These are phyloP conservation scores for Comarum palustre DNA, from an alignment of 306 rosid genomes.

Conservation along the genomic window DNA sequence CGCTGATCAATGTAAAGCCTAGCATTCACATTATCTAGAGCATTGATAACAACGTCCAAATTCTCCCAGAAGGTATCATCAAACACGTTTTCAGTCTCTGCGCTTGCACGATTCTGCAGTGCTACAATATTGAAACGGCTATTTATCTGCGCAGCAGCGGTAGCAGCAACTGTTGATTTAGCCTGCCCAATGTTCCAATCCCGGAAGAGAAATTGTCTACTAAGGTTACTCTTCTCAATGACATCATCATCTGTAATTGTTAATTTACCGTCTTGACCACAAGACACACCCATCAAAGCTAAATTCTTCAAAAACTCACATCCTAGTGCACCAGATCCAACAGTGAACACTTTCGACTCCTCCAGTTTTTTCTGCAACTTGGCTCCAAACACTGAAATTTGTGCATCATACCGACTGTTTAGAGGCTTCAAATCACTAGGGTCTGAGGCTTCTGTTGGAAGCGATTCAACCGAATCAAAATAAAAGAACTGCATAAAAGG, in stretches of 20 bases:
- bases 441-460: constrained; percentile 14
- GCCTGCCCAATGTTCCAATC: constrained; percentile 34
- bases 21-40: constrained; percentile 30
- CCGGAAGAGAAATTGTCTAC: constrained; percentile 30
- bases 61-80: constrained; percentile 31
- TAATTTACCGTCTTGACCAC: constrained; percentile 24
- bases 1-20: constrained; percentile 29
- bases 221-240: constrained; percentile 29
- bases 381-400: constrained; percentile 27
- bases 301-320: constrained; percentile 29
- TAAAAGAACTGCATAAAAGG: constrained; percentile 22
- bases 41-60: constrained; percentile 27
- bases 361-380: constrained; percentile 28
- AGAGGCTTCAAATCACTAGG: constrained; percentile 26
- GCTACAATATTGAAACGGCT: constrained; percentile 18
- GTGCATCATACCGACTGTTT: constrained; percentile 31
- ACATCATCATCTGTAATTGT: constrained; percentile 31
- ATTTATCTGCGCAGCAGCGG: constrained; percentile 24
- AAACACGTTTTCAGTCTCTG: constrained; percentile 23
- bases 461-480: constrained; percentile 26
- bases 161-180: constrained; percentile 28
- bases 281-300: constrained; percentile 28
- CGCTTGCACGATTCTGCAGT: constrained; percentile 27
- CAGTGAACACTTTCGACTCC: constrained; percentile 22
- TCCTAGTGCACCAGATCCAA: constrained; percentile 29